Percentiles rank a stretch among this genome's conserved stretches.
Conservation (phyloP, 257 asterid genomes). For the Plantago major region DNA sequence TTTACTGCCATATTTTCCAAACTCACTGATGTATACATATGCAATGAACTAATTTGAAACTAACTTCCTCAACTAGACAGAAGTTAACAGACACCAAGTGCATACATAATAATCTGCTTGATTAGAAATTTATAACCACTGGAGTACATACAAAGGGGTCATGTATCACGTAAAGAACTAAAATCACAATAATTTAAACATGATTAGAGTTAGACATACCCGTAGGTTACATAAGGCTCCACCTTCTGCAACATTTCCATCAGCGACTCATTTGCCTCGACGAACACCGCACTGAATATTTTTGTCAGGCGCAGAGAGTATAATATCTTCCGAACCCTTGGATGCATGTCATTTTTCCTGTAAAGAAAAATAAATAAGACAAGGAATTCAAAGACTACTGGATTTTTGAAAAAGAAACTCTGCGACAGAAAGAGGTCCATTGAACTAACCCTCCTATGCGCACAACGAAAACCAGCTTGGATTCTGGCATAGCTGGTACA, state of each 20-base stretch:
- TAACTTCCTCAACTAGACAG: not conserved
- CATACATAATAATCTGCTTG: too few species aligned
- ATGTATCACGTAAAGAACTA: not conserved
- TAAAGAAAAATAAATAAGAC: constrained; percentile 6
- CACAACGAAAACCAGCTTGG: constrained; percentile 65
- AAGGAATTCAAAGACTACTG: not conserved
- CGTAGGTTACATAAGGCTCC: constrained; percentile 89
- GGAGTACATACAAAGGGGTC: not conserved
- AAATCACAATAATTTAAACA: not conserved
- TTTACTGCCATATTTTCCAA: not conserved
- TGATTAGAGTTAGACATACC: constrained; percentile 56
- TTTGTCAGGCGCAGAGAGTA: constrained; percentile 71
- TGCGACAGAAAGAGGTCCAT: not conserved
- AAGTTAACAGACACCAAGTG: not conserved
- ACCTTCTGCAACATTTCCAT: constrained; percentile 66
- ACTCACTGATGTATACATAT: not conserved
- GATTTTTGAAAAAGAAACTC: not conserved
- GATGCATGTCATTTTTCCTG: constrained; percentile 87
- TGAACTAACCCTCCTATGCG: constrained; percentile 81
- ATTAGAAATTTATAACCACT: too few species aligned
- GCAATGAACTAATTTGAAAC: not conserved
- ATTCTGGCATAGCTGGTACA: constrained; percentile 30
- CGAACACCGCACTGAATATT: constrained; percentile 73
- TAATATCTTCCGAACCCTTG: constrained; percentile 55
- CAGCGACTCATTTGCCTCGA: constrained; percentile 49